Base-by-base conservation (phyloP, 1,139 yeast genomes). In the Yamadazyma kanchanaburiensis region DNA sequence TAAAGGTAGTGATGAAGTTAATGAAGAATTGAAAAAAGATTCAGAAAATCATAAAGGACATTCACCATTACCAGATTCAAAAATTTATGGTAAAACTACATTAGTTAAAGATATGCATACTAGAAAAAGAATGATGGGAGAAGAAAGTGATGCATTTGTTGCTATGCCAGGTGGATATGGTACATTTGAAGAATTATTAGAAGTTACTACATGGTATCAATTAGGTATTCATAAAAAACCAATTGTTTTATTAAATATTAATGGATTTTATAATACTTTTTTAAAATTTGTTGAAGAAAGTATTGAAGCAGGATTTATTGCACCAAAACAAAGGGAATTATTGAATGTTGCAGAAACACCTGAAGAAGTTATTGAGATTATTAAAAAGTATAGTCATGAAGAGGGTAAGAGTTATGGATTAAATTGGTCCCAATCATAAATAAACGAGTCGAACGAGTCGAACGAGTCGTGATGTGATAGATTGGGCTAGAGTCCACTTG, bases 121-220 rank as follows among this genome's bases (percentile, higher is more conserved):
- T 3, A 73, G 96, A 51, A 87, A 87, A 64, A 70, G 80, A 51
- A 52, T 83, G 66, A 87, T 87, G 96, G 94, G 89, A 12, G 73
- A 76, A 49, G 88, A 82, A 54, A 80, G 94, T n/a, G 78, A 79
- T 44, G 95, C 94, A 0, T 87, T 87, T 54, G 75, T 87, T 30
- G 95, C 95, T 1, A 67, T 87, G 60, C 95, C 96, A 12, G 96
- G 96, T 38, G 96, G 96, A 9, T 86, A 80, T 53, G 96, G 95
- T 32, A 86, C 95, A 4, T 62, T 86, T 49, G 96, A 87, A 58
- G 96, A 87, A 59, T 68, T 87, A 41, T 80, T 87, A 80, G 95
- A 87, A 61, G 82, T 86, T 33, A 82, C 84, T 32, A 87, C 96
- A 4, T 87, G 96, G 64, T 79, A 80, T 38, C 96, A 87, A 62